Percentiles rank a stretch among this genome's conserved stretches.
These are phyloP conservation scores for Fibroporia radiculosa DNA, from an alignment of 768 basidiomycete species.

Conservation along the genomic window DNA sequence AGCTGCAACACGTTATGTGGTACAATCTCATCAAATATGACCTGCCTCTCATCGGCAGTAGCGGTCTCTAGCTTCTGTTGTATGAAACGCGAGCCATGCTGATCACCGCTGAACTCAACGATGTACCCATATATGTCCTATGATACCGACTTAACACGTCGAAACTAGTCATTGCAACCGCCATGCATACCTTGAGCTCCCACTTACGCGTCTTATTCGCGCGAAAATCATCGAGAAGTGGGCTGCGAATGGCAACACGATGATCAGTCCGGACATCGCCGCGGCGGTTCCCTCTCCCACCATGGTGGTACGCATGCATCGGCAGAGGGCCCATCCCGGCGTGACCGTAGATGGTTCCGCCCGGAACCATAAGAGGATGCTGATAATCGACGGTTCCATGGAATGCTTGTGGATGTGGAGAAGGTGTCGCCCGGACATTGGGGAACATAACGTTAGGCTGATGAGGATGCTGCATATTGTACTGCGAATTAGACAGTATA, in stretches of 20 bases:
- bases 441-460: slow-evolving; percentile 35
- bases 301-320: slow-evolving; percentile 20
- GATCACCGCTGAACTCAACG: slow-evolving; percentile 90
- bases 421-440: slow-evolving; percentile 33
- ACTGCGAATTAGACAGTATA: not conserved
- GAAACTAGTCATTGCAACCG: not conserved
- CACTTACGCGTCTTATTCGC: slow-evolving; percentile 72
- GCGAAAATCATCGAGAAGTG: slow-evolving; percentile 79
- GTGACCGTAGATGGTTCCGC: slow-evolving; percentile 38
- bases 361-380: slow-evolving; percentile 36
- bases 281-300: slow-evolving; percentile 38
- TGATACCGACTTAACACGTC: not conserved
- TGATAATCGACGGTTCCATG: slow-evolving; percentile 43
- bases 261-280: slow-evolving; percentile 26
- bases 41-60: slow-evolving; percentile 68
- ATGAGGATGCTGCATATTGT: slow-evolving; percentile 2
- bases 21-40: slow-evolving; percentile 82
- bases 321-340: slow-evolving; percentile 20
- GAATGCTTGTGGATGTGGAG: slow-evolving; percentile 38
- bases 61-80: slow-evolving; percentile 80
- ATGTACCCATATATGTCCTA: slow-evolving; percentile 84
- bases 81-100: slow-evolving; percentile 97
- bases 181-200: slow-evolving; percentile 59
- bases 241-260: slow-evolving; percentile 45
- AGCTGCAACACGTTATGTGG: slow-evolving; percentile 67